Percentiles rank a stretch among this genome's conserved stretches.
These are phyloP conservation scores for Carallia brachiata DNA, from an alignment of 345 rosid species.

Conservation along the genomic window DNA sequence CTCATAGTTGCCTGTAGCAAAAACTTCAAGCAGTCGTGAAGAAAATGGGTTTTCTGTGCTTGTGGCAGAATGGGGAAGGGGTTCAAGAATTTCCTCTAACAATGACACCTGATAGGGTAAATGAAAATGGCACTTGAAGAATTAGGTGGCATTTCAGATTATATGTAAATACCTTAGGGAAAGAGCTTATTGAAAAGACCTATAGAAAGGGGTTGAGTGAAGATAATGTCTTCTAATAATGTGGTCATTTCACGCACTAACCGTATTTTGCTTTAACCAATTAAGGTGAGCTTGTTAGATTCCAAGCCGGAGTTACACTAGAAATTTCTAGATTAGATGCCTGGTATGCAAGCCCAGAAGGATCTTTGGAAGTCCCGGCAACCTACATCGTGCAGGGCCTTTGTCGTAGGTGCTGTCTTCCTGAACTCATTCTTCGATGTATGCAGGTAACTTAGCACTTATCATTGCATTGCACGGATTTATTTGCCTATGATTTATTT, in stretches of 20 bases:
- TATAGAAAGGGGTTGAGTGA: not conserved
- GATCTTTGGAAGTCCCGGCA: conserved; percentile 70
- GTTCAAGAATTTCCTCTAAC: too few species aligned
- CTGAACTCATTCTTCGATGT: conserved; percentile 79
- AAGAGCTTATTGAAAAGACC: too few species aligned
- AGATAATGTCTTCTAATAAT: not conserved
- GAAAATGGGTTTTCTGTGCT: too few species aligned
- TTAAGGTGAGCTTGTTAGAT: conserved; percentile 90
- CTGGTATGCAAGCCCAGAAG: conserved; percentile 77
- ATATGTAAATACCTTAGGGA: too few species aligned
- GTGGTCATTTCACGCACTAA: conserved; percentile 1
- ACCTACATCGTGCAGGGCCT: conserved; percentile 78
- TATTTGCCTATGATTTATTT: not conserved
- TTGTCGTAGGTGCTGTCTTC: conserved; percentile 91
- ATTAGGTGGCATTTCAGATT: too few species aligned
- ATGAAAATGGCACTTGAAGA: too few species aligned
- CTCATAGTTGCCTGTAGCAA: not conserved
- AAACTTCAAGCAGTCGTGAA: too few species aligned
- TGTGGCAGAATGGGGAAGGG: too few species aligned
- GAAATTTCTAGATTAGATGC: conserved; percentile 94
- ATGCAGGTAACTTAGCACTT: conserved; percentile 60
- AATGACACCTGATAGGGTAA: too few species aligned
- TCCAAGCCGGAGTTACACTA: conserved; percentile 87
- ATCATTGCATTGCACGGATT: not conserved
- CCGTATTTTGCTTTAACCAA: conserved; percentile 1